Conservation (phyloP, 1,284 basidiomycete genomes). For the Hymenochaete sp. region DNA sequence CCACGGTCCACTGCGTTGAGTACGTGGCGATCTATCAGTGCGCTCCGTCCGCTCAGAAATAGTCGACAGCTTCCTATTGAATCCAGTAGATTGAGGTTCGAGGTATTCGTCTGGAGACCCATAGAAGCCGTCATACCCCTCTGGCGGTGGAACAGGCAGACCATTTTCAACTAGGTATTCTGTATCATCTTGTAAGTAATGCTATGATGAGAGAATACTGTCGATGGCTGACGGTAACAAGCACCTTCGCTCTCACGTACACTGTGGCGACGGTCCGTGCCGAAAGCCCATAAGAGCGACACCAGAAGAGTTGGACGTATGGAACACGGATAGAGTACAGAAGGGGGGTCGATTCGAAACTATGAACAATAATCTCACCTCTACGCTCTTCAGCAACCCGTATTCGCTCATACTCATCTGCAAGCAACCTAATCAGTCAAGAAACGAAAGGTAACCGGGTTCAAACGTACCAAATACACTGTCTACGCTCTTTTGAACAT, state of each 20-base stretch:
- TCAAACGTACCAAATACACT: constrained; percentile 58
- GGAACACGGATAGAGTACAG: neutral
- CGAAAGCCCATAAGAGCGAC: neutral
- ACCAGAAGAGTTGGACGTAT: neutral
- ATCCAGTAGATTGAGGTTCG: constrained; percentile 13
- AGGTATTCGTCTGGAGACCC: constrained; percentile 6
- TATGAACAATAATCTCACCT: constrained; percentile 55
- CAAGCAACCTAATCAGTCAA: neutral
- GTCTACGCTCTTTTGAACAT: constrained; percentile 68
- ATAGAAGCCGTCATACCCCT: constrained; percentile 8
- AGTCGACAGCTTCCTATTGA: constrained; percentile 14
- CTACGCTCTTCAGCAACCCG: constrained; percentile 59
- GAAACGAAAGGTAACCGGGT: neutral
- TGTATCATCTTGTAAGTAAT: constrained; percentile 1
- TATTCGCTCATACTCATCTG: constrained; percentile 55
- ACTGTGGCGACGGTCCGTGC: neutral
- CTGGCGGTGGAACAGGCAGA: constrained; percentile 12
- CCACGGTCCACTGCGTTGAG: constrained; percentile 15
- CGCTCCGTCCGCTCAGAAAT: constrained; percentile 17
- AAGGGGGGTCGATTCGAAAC: constrained; percentile 8
- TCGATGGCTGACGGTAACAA: constrained; percentile 19
- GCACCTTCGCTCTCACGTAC: constrained; percentile 28
- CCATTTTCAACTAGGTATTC: constrained; percentile 12
- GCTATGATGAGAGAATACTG: neutral
- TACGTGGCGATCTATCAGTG: constrained; percentile 7